Base-by-base conservation (phyloP, 2,329 filamentous ascomycete species). In the Cladorrhinum sp. region DNA sequence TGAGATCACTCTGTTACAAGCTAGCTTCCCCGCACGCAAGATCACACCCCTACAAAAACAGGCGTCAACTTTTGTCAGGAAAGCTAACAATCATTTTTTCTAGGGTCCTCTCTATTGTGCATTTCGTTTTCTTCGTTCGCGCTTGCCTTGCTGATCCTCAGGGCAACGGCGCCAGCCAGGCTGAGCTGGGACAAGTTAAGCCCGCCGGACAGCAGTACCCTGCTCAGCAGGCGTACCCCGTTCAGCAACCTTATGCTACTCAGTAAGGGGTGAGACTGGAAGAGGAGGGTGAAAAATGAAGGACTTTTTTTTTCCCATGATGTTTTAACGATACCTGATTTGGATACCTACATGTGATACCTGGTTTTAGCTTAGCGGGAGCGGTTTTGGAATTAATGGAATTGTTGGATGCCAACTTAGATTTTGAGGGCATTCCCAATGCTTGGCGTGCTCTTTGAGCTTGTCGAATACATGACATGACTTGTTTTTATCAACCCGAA, bases 91-190 rank as follows among this genome's bases (percentile, higher is more conserved):
- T 28, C 20, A 8, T 52, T 20, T 12, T 16, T 1, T 12, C 4
- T 51, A 77, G 76, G 77, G 60, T 78, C 42, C 65, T 79, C 8
- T 68, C 72, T 28, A 72, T 79, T 52, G 66, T 76, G 53, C 69
- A 76, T 59, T 60, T 78, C 49, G 68, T 73, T 51, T 73, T 76
- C 67, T 79, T 78, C 68, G 69, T 75, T 65, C 67, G 67, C 24
- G 73, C 72, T 23, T 76, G 72, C 50, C 30, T 74, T 4, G 64
- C 61, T 39, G 68, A 67, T 59, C 59, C 60, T 1, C 53, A 66
- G 3, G 58, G 52, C 52, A 57, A 68, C 12, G 57, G 48, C n/a
- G 26, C 54, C 6, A 14, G 55, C 18, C 66, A 72, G 58, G 65
- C 72, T 14, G 73, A 75, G 67, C 67, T 74, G 24, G 70, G 70